phyloP scores from a whole-genome alignment of 2,329 filamentous ascomycete genomes.

The Davidsoniella australis region DNA sequence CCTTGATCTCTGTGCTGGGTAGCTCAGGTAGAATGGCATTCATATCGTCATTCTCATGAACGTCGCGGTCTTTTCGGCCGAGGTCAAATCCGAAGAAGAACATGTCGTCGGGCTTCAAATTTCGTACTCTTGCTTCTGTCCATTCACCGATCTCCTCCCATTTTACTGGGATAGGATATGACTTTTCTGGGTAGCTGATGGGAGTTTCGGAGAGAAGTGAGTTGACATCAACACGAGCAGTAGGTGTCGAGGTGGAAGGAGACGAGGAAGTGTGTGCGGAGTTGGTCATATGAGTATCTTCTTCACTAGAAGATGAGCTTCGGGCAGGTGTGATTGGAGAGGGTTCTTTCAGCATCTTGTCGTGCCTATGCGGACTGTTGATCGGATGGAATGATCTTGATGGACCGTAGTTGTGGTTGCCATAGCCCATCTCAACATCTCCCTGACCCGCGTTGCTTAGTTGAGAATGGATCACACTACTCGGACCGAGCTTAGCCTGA shows the following conservation, averaged over 20 bases:
- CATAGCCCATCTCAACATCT: background rate
- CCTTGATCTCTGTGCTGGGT: conserved; percentile 5
- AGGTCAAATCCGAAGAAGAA: conserved; percentile 54
- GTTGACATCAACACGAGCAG: conserved; percentile 40
- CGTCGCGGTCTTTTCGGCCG: conserved; percentile 51
- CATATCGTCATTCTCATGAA: conserved; percentile 53
- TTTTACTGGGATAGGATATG: conserved; percentile 3
- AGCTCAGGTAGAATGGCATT: conserved; percentile 40
- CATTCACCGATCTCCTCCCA: conserved; percentile 5
- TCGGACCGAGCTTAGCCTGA: conserved; percentile 1
- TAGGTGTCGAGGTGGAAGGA: conserved; percentile 15
- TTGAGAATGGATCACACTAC: background rate
- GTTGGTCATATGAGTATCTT: conserved; percentile 17
- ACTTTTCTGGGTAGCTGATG: conserved; percentile 4
- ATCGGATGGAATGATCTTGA: conserved; percentile 2
- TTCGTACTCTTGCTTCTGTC: conserved; percentile 1
- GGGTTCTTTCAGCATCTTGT: conserved; percentile 12
- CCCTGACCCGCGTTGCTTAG: background rate
- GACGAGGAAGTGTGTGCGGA: conserved; percentile 14
- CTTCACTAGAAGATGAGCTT: conserved; percentile 23
- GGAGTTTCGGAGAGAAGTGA: conserved; percentile 42
- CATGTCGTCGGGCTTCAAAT: conserved; percentile 18
- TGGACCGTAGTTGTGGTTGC: background rate
- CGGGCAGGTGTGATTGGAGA: conserved; percentile 26
- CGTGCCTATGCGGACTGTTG: conserved; percentile 2